phyloP scores from a whole-genome alignment of 495 filamentous ascomycete species.

The Pyrenula massariospora region DNA sequence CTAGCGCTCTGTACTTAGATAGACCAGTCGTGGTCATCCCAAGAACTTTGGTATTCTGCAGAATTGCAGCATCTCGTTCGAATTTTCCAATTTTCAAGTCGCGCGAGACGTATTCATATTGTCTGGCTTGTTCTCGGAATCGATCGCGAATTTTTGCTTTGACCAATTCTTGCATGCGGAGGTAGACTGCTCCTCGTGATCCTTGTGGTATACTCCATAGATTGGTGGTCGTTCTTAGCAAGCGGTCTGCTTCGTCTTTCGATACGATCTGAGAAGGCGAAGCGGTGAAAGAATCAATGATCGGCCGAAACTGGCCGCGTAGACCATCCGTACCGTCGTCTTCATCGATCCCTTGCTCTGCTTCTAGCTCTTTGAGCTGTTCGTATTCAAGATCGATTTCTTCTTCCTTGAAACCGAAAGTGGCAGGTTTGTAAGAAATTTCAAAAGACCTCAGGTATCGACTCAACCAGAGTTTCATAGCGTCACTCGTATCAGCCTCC shows the following conservation, averaged over 20 bases:
- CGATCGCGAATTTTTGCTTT: constrained; percentile 26
- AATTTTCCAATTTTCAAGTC: constrained; percentile 39
- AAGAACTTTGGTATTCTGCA: constrained; percentile 45
- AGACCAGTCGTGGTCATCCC: constrained; percentile 76
- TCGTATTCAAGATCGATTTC: constrained; percentile 57
- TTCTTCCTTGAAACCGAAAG: constrained; percentile 41
- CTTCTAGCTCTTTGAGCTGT: constrained; percentile 52
- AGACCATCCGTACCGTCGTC: constrained; percentile 45
- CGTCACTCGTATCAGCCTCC: constrained; percentile 24
- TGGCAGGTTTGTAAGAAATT: constrained; percentile 23
- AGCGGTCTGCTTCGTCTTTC: constrained; percentile 1
- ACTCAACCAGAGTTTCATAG: constrained; percentile 53
- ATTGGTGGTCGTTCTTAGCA: constrained; percentile 24
- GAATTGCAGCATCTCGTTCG: constrained; percentile 39
- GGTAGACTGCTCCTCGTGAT: constrained; percentile 48
- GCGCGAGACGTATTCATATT: constrained; percentile 28
- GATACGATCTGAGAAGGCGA: background rate
- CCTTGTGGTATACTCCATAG: constrained; percentile 43
- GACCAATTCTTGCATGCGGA: constrained; percentile 32
- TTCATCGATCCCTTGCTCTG: constrained; percentile 34
- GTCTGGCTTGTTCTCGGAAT: constrained; percentile 26
- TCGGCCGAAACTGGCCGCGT: constrained; percentile 28
- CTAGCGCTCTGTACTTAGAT: constrained; percentile 71
- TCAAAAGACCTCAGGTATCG: constrained; percentile 28
- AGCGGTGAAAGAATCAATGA: constrained; percentile 35